Evolutionary conservation across 2,329 filamentous ascomycete species (phyloP).

Genomic region (Fusarium metavorans): DNA sequence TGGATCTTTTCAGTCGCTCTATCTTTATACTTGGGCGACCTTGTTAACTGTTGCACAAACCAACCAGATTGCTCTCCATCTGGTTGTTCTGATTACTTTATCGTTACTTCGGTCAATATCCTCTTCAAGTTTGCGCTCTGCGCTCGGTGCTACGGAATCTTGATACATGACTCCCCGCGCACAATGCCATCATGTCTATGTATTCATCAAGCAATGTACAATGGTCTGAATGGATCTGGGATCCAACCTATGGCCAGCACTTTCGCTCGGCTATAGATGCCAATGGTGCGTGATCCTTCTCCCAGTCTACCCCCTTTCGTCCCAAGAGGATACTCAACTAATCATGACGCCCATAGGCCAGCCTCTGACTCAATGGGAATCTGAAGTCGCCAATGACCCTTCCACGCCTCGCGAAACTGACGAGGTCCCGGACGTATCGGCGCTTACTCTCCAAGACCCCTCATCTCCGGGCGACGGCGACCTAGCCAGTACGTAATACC

Average conservation of each 20-base stretch:
- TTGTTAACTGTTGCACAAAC: constrained; percentile 1
- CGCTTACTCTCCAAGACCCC: constrained; percentile 33
- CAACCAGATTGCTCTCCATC: background rate
- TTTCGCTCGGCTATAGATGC: constrained; percentile 46
- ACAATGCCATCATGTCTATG: constrained; percentile 48
- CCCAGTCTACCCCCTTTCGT: background rate
- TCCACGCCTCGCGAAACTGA: constrained; percentile 29
- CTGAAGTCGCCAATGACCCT: constrained; percentile 9
- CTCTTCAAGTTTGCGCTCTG: background rate
- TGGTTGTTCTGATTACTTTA: background rate
- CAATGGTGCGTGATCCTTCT: constrained; percentile 42
- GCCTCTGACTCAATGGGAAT: constrained; percentile 43
- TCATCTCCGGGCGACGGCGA: constrained; percentile 29
- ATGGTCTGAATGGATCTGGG: constrained; percentile 48
- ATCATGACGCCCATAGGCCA: constrained; percentile 35
- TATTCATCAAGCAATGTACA: constrained; percentile 36
- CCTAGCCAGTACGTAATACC: constrained; percentile 35
- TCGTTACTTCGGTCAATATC: background rate
- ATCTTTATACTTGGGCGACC: background rate
- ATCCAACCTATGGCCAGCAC: constrained; percentile 39
- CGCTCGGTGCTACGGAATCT: constrained; percentile 12
- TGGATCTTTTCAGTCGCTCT: background rate
- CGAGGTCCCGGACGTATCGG: constrained; percentile 38
- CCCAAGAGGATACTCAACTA: background rate
- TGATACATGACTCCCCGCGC: constrained; percentile 26